phyloP scores from a whole-genome alignment of 352 stramenopile genomes.

The Phytophthora cajani region DNA sequence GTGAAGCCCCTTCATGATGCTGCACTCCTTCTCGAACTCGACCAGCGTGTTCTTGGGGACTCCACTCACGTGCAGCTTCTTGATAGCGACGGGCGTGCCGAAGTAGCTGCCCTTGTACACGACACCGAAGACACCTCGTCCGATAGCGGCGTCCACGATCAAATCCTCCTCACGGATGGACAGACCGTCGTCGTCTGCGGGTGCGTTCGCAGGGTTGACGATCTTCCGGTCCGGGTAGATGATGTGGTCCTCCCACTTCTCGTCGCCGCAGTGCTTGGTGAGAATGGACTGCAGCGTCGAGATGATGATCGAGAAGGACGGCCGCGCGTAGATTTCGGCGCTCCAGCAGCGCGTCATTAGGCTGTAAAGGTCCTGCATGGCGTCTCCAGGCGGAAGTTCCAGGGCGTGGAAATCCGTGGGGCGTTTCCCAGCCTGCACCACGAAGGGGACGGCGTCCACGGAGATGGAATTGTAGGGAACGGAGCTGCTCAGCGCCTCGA shows the following conservation, averaged over 20 bases:
- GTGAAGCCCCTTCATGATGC: slow-evolving; percentile 90
- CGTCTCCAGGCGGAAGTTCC: slow-evolving; percentile 48
- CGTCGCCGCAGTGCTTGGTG: slow-evolving; percentile 69
- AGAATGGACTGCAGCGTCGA: slow-evolving; percentile 74
- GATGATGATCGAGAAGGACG: slow-evolving; percentile 87
- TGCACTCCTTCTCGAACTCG: slow-evolving; percentile 88
- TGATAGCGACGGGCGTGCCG: slow-evolving; percentile 82
- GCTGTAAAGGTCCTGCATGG: slow-evolving; percentile 69
- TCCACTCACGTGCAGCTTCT: slow-evolving; percentile 81
- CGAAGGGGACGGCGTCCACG: slow-evolving; percentile 82
- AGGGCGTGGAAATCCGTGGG: slow-evolving; percentile 79
- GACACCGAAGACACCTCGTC: slow-evolving; percentile 80
- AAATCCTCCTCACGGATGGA: slow-evolving; percentile 84
- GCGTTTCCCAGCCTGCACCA: slow-evolving; percentile 80
- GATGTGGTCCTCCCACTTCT: slow-evolving; percentile 87
- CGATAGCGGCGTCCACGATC: slow-evolving; percentile 72
- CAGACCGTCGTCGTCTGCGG: slow-evolving; percentile 66
- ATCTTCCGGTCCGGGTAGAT: slow-evolving; percentile 84
- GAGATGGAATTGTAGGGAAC: slow-evolving; percentile 83
- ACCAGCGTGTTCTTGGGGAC: slow-evolving; percentile 84
- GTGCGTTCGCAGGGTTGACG: slow-evolving; percentile 53
- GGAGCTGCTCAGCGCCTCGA: slow-evolving; percentile 67
- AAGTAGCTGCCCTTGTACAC: slow-evolving; percentile 90
- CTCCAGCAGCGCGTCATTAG: slow-evolving; percentile 88
- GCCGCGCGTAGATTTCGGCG: slow-evolving; percentile 65